phyloP scores from a whole-genome alignment of 495 filamentous ascomycete species.

The Penicillium turbatum region DNA sequence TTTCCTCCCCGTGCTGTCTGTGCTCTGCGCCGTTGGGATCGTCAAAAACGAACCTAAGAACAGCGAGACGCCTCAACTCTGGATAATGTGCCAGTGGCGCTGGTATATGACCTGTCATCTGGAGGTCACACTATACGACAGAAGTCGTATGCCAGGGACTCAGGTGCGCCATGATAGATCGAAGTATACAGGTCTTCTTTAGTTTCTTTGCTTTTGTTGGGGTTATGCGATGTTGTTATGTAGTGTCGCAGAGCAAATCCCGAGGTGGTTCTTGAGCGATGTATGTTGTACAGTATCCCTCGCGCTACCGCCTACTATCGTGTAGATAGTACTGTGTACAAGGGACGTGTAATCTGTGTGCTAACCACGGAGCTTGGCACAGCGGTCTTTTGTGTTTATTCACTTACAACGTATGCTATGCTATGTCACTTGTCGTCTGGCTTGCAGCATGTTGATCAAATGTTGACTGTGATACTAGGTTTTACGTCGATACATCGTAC shows the following conservation, averaged over 20 bases:
- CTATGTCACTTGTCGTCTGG: too few species aligned
- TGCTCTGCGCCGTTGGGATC: slow-evolving; percentile 5
- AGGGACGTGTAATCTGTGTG: too few species aligned
- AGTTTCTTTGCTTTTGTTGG: neutral
- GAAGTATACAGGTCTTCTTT: neutral
- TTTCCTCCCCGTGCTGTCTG: neutral
- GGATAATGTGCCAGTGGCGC: too few species aligned
- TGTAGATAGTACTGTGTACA: too few species aligned
- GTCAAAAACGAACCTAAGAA: neutral
- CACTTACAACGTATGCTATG: neutral
- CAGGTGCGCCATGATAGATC: neutral
- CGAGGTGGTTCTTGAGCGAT: neutral
- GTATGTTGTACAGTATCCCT: neutral
- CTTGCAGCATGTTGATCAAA: too few species aligned
- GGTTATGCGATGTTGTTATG: neutral
- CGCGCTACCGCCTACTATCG: neutral
- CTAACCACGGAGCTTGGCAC: neutral
- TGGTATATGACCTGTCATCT: neutral
- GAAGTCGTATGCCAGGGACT: neutral
- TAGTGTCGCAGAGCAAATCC: neutral
- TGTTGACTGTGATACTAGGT: too few species aligned
- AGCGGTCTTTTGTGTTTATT: too few species aligned
- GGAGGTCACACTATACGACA: neutral
- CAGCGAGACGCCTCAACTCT: neutral
- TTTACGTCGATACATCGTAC: neutral